Conservation (phyloP, 495 filamentous ascomycete genomes). For the Talaromyces thailandensis region DNA sequence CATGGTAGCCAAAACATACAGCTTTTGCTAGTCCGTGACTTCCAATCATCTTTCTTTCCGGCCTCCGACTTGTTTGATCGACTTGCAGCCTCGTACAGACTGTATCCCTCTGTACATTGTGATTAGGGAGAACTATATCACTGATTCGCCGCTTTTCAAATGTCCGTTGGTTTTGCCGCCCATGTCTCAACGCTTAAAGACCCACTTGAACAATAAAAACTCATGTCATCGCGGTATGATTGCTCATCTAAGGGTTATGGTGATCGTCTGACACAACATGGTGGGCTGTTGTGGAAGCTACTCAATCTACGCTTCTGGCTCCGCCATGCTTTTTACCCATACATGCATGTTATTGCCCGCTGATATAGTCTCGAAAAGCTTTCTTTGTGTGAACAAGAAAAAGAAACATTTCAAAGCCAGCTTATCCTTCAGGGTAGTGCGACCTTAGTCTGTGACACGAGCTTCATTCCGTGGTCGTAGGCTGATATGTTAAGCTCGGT, state of each 20-base stretch:
- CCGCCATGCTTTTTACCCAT: background rate
- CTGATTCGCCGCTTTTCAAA: background rate
- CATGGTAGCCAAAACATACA: background rate
- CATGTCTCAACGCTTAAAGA: background rate
- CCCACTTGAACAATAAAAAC: constrained; percentile 1
- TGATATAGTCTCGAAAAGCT: background rate
- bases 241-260: background rate
- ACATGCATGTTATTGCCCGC: background rate
- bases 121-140: background rate
- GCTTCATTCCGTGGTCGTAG: background rate
- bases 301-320: background rate
- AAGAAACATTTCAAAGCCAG: background rate
- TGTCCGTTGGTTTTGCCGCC: background rate
- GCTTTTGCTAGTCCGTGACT: background rate
- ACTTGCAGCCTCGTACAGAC: background rate
- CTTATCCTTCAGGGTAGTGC: background rate
- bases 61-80: constrained; percentile 5
- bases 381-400: background rate
- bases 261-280: background rate
- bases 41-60: constrained; percentile 4
- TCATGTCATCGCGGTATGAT: background rate
- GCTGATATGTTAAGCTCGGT: background rate
- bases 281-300: background rate
- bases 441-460: background rate
- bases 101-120: background rate